Evolutionary conservation across 495 filamentous ascomycete genomes (phyloP).

Genomic region (Podospora bellae-mahoneyi): DNA sequence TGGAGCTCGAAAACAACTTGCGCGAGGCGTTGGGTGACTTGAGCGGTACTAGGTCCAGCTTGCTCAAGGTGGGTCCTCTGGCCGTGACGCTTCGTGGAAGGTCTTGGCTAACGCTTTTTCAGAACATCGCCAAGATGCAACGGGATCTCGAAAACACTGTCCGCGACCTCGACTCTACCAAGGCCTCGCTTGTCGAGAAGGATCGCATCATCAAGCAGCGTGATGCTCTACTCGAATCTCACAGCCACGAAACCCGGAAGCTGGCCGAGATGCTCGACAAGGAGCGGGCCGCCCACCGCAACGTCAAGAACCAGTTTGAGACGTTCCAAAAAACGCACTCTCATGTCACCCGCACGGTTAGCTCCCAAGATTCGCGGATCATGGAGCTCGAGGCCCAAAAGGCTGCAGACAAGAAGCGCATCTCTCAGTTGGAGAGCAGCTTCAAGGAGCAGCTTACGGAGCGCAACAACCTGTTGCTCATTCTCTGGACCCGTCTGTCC

Average conservation of each 20-base stretch:
- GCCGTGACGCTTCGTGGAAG: background rate
- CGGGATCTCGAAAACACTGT: conserved; percentile 79
- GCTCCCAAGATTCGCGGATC: conserved; percentile 77
- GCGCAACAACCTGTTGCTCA: conserved; percentile 80
- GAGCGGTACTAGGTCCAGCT: conserved; percentile 78
- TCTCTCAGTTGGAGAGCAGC: conserved; percentile 67
- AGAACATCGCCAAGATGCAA: conserved; percentile 84
- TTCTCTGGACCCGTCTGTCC: conserved; percentile 82
- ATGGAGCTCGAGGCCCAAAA: conserved; percentile 76
- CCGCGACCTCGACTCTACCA: conserved; percentile 73
- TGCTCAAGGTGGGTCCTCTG: conserved; percentile 60
- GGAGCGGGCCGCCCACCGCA: conserved; percentile 77
- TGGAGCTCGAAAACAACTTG: conserved; percentile 84
- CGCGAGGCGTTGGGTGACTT: conserved; percentile 78
- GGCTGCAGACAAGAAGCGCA: conserved; percentile 68
- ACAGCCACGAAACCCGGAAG: conserved; percentile 80
- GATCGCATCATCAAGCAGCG: conserved; percentile 85
- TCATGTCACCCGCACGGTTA: conserved; percentile 74
- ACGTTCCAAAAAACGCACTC: conserved; percentile 81
- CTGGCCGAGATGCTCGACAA: conserved; percentile 87
- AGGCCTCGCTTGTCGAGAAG: conserved; percentile 75
- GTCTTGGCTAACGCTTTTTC: conserved; percentile 19
- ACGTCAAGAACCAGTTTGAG: conserved; percentile 82
- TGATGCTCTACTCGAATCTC: conserved; percentile 85
- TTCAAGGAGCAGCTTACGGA: conserved; percentile 84